Conservation (phyloP, 495 filamentous ascomycete genomes). For the Amphirosellinia nigrospora region DNA sequence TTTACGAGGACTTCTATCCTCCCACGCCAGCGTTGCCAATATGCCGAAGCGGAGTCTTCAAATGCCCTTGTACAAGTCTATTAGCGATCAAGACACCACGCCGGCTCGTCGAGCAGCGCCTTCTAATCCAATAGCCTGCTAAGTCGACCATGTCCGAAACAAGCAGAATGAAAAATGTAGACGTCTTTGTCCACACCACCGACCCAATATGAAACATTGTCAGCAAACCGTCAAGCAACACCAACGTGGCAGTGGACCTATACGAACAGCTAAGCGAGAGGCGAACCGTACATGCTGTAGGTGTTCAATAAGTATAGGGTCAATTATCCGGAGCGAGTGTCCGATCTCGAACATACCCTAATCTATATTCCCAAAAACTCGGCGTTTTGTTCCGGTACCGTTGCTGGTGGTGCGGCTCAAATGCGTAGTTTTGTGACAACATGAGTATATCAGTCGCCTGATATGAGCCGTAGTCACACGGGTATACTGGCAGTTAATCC, state of each 20-base stretch:
- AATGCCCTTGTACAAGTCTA: background rate
- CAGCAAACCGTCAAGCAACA: background rate
- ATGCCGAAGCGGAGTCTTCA: background rate
- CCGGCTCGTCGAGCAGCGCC: background rate
- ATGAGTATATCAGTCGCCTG: background rate
- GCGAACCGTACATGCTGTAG: no score
- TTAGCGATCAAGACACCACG: background rate
- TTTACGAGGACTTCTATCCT: no score
- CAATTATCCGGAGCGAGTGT: background rate
- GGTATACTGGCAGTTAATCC: background rate
- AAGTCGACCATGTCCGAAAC: no score
- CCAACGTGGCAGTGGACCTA: background rate
- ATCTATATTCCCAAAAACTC: background rate
- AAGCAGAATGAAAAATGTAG: background rate
- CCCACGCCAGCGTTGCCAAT: background rate
- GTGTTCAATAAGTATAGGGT: background rate
- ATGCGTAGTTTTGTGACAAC: background rate
- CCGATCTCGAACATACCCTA: background rate
- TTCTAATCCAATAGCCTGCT: background rate
- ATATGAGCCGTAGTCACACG: background rate
- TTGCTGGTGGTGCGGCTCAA: background rate
- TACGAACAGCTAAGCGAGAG: background rate
- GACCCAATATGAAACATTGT: background rate
- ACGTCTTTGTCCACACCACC: background rate
- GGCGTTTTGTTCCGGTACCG: background rate